These are phyloP conservation scores for Fusarium continuum DNA, from an alignment of 2,329 filamentous ascomycete species.

Conservation along the genomic window DNA sequence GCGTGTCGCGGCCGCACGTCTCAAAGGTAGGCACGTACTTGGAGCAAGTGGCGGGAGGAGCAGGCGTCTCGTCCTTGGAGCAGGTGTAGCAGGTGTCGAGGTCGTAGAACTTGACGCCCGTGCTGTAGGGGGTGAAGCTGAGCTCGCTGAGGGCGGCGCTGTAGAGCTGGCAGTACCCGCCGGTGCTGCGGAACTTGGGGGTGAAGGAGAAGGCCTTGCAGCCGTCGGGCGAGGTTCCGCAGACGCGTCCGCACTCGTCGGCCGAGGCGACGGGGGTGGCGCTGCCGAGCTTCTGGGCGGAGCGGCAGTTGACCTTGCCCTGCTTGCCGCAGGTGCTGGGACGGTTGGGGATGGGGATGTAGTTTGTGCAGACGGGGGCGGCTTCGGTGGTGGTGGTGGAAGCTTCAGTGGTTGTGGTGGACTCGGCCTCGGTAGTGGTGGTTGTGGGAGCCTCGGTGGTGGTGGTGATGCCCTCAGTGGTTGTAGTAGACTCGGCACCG, in stretches of 20 bases:
- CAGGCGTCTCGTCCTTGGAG: not conserved
- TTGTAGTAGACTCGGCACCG: not conserved
- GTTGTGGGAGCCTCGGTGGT: not conserved
- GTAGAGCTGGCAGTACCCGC: conserved; percentile 17
- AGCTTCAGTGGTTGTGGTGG: conserved; percentile 1
- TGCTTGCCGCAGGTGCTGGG: conserved; percentile 18
- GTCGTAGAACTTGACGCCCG: conserved; percentile 28
- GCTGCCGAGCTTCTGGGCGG: conserved; percentile 10
- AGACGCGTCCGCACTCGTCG: conserved; percentile 9
- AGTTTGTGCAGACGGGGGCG: conserved; percentile 16
- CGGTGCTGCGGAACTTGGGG: not conserved
- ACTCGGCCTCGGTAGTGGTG: not conserved
- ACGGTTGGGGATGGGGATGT: not conserved
- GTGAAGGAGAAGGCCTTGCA: conserved; percentile 23
- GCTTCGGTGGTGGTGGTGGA: not conserved
- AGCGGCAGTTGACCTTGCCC: conserved; percentile 11
- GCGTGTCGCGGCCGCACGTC: conserved; percentile 5
- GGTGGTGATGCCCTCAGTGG: not conserved
- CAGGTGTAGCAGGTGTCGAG: conserved; percentile 18
- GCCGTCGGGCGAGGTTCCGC: conserved; percentile 1
- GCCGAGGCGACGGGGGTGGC: not conserved
- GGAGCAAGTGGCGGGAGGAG: conserved; percentile 15
- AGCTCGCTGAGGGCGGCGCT: not conserved
- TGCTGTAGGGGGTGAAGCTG: conserved; percentile 5
- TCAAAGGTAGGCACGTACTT: conserved; percentile 21